A percentile compares a stretch with the other conserved stretches of the same genome.
phyloP scores from a whole-genome alignment of 768 basidiomycete species.

The Kwoniella sp. region DNA sequence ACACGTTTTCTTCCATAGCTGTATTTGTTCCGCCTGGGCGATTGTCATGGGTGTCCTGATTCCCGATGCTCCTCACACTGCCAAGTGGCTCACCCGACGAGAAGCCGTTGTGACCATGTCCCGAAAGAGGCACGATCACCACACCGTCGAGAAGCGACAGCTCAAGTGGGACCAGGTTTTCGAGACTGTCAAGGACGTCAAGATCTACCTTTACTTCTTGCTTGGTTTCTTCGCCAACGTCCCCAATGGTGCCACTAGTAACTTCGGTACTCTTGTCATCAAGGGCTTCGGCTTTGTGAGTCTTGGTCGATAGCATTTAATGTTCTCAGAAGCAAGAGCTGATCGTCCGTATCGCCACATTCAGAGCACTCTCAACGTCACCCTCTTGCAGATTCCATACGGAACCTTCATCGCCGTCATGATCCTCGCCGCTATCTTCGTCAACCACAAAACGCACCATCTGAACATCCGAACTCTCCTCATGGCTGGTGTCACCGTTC shows the following conservation, averaged over 20 bases:
- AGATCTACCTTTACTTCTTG: slow-evolving; percentile 53
- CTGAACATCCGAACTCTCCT: slow-evolving; percentile 42
- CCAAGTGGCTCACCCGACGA: slow-evolving; percentile 44
- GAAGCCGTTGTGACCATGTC: slow-evolving; percentile 52
- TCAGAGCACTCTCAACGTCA: slow-evolving; percentile 29
- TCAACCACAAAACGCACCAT: slow-evolving; percentile 38
- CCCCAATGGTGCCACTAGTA: slow-evolving; percentile 47
- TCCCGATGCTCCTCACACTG: slow-evolving; percentile 51
- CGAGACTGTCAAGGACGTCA: slow-evolving; percentile 44
- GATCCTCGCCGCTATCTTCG: slow-evolving; percentile 36
- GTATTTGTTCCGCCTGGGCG: slow-evolving; percentile 49
- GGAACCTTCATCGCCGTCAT: slow-evolving; percentile 42
- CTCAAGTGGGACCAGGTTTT: slow-evolving; percentile 46
- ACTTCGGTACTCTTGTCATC: slow-evolving; percentile 44
- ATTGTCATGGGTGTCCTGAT: slow-evolving; percentile 46
- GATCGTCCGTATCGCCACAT: not conserved
- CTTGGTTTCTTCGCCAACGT: slow-evolving; percentile 52
- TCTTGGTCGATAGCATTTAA: not conserved
- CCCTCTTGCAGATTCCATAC: slow-evolving; percentile 45
- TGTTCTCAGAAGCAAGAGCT: not conserved
- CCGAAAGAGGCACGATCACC: slow-evolving; percentile 52
- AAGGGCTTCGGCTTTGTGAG: slow-evolving; percentile 35
- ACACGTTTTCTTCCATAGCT: not conserved
- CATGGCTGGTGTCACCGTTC: slow-evolving; percentile 39
- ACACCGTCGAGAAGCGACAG: slow-evolving; percentile 48